phyloP scores from a whole-genome alignment of 352 stramenopile species.

The Hyaloperonospora brassicae region DNA sequence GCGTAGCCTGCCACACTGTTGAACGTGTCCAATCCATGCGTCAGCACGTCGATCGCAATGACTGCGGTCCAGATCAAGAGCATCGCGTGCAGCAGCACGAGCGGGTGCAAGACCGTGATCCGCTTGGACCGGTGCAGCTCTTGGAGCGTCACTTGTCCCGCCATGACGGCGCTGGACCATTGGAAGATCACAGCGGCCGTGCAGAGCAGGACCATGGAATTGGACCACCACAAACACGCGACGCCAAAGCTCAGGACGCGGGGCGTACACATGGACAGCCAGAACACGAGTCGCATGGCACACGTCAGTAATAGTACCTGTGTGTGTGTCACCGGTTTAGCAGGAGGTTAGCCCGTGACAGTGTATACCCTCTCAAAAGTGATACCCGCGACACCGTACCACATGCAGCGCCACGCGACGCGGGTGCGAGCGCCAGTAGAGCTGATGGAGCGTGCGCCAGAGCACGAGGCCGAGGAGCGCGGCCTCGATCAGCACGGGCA shows the following conservation, averaged over 20 bases:
- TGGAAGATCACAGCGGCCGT: slow-evolving; percentile 61
- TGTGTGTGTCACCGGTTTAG: no score
- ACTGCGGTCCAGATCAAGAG: slow-evolving; percentile 36
- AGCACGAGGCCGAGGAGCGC: slow-evolving; percentile 33
- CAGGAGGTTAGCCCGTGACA: no score
- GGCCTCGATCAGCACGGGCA: slow-evolving; percentile 41
- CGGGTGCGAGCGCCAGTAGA: slow-evolving; percentile 53
- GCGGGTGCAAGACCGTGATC: slow-evolving; percentile 40
- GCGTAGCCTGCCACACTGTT: slow-evolving; percentile 21
- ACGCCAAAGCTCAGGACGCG: slow-evolving; percentile 25
- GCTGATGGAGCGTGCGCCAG: slow-evolving; percentile 51
- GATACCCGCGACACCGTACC: slow-evolving; percentile 21
- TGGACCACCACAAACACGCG: slow-evolving; percentile 46
- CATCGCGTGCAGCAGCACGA: slow-evolving; percentile 53
- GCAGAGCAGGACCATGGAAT: slow-evolving; percentile 60
- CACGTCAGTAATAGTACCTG: slow-evolving; percentile 41
- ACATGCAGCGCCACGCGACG: slow-evolving; percentile 52
- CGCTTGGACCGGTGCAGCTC: slow-evolving; percentile 43
- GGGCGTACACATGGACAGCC: slow-evolving; percentile 30
- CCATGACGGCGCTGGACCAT: slow-evolving; percentile 52
- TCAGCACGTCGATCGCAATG: slow-evolving; percentile 31
- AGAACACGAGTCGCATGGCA: slow-evolving; percentile 36
- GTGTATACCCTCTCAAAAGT: not conserved
- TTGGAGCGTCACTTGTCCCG: slow-evolving; percentile 37
- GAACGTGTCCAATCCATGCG: slow-evolving; percentile 13